Evolutionary conservation across 805 yeast species (phyloP).

Genomic region (Lipomyces kockii): DNA sequence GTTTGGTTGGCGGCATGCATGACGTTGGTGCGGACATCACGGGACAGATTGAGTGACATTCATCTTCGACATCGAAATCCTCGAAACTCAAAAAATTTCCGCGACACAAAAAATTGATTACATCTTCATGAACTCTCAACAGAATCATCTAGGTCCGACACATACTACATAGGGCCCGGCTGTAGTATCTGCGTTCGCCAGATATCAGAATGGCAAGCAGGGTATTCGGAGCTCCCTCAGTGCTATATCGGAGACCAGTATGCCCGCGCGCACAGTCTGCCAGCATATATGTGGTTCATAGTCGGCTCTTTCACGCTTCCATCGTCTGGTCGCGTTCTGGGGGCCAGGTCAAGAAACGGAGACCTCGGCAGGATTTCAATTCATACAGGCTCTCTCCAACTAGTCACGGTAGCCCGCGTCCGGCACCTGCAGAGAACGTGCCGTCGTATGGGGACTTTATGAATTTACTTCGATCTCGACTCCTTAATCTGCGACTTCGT

Average conservation of each 20-base stretch:
- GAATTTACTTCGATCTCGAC: slow-evolving; percentile 8
- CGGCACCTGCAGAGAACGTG: not conserved
- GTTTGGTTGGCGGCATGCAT: not conserved
- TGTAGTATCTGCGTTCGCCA: not conserved
- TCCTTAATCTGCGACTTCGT: not conserved
- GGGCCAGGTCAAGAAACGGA: not conserved
- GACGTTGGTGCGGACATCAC: not conserved
- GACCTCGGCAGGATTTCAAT: not conserved
- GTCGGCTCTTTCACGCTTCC: not conserved
- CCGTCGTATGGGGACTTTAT: slow-evolving; percentile 2
- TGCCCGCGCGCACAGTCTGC: not conserved
- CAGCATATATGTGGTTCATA: not conserved
- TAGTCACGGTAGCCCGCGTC: not conserved
- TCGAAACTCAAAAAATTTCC: no score
- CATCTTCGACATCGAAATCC: not conserved
- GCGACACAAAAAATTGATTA: not conserved
- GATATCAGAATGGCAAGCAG: not conserved
- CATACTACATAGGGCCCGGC: not conserved
- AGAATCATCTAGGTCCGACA: not conserved
- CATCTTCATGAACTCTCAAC: not conserved
- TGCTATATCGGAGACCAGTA: not conserved
- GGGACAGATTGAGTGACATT: not conserved
- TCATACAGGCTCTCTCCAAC: not conserved
- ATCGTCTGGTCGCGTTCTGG: not conserved
- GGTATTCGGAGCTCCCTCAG: not conserved